Evolutionary conservation across 2,329 filamentous ascomycete species (phyloP), one percentile per base, ranked within the genome.

Genomic region (Aspergillus spinulosporus): DNA sequence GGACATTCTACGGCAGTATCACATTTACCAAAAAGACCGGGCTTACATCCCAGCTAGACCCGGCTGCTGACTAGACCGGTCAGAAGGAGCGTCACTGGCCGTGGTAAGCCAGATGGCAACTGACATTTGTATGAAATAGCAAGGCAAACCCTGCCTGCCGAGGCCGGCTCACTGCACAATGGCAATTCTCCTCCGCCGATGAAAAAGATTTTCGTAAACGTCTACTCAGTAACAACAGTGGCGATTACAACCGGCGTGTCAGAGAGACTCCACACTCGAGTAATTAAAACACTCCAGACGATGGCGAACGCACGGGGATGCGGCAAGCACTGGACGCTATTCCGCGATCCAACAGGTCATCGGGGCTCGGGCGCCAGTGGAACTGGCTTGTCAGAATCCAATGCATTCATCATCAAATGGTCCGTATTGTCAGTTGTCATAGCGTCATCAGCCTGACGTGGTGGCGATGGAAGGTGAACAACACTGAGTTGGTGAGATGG

Each of bases 21-120:
- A 67, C 31, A 26, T 62, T n/a, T 66, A 66, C 52, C 52, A 62
- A 31, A 57, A 65, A 29, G 21, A 54, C 5, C 68, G 66, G 66
- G 55, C 59, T 7, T 15, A 56, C 48, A 28, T 12, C 14, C 11
- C 57, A 51, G 15, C 26, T 60, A 2, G 8, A 43, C 12, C 54
- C 43, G 7, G 50, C 55, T 2, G 8, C 29, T 31, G 46, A 47
- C 11, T 47, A 62, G 46, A 7, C 56, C 11, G 37, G 43, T 21
- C 63, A 60, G 45, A 61, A 57, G 26, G 55, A 62, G 42, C 56
- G 36, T 26, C 64, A 29, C 47, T 66, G 26, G 44, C 49, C 11
- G 63, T 54, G 2, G 58, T 59, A 32, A 54, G 52, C 34, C 57
- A 54, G 15, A 60, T 67, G 58, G 62, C 64, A 39, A 49, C 46